Conservation (phyloP, 306 rosid genomes). For the Castanea mollissima region DNA sequence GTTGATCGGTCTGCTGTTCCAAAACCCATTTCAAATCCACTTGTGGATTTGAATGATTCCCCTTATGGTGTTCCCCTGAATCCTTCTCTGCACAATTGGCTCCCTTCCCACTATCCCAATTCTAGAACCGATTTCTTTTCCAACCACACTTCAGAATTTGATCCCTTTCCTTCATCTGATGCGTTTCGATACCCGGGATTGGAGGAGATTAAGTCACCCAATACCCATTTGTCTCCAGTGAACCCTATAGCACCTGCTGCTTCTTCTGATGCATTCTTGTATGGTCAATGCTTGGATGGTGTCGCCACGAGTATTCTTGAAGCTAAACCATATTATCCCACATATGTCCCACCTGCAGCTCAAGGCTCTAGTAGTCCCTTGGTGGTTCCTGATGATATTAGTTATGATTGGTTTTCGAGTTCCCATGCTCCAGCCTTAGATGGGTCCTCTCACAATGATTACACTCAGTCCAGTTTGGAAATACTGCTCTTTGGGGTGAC, state of each 20-base stretch:
- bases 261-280: slow-evolving; percentile 27
- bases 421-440: slow-evolving; percentile 34
- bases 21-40: slow-evolving; percentile 35
- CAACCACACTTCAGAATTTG: slow-evolving; percentile 33
- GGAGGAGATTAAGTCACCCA: slow-evolving; percentile 24
- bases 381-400: slow-evolving; percentile 32
- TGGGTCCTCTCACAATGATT: slow-evolving; percentile 31
- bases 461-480: slow-evolving; percentile 30
- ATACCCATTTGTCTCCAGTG: slow-evolving; percentile 42
- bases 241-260: slow-evolving; percentile 31
- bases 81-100: slow-evolving; percentile 42
- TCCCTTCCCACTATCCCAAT: slow-evolving; percentile 26
- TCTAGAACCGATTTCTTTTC: slow-evolving; percentile 40
- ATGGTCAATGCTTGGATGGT: slow-evolving; percentile 29
- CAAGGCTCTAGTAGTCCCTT: slow-evolving; percentile 27
- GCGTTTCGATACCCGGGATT: slow-evolving; percentile 25
- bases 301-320: slow-evolving; percentile 37
- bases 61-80: slow-evolving; percentile 32
- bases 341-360: slow-evolving; percentile 34
- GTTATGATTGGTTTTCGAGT: slow-evolving; percentile 44
- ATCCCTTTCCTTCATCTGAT: slow-evolving; percentile 31
- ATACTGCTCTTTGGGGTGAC: slow-evolving; percentile 30
- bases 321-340: slow-evolving; percentile 46
- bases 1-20: slow-evolving; percentile 43
- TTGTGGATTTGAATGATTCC: slow-evolving; percentile 46